Base-by-base conservation (phyloP, 495 filamentous ascomycete species). In the Jackrogersella multiformis region DNA sequence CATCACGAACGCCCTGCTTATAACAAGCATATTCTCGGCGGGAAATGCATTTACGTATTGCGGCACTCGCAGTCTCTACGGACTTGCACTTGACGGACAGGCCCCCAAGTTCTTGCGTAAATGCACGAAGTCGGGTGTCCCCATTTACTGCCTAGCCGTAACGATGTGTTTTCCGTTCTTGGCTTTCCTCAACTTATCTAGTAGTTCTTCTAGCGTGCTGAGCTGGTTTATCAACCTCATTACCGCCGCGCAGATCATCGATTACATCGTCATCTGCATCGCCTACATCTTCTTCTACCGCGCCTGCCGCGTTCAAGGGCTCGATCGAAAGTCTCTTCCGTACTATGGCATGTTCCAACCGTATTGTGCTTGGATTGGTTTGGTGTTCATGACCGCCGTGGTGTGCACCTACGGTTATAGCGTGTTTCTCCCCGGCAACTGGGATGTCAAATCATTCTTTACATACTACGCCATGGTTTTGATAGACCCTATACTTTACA, bases 121-220 rank as follows among this genome's bases (percentile, higher is more conserved):
- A n/a, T 53, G 49, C 30, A 53, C 49, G 8, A 53, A 53, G 16
- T 13, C 23, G 1, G 49, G 49, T 35, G 49, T 53, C 36, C 49
- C 49, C 0, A 20, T 53, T 23, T 53, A 53, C 49, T 53, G 49
- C 32, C 24, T 53, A 0, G 9, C 32, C 18, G 12, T 53, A 4
- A 28, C 24, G 28, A 53, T 53, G 49, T 30, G 23, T 13, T 53
- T 53, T 18, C 30, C 49, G 5, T 53, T 34, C 30, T 12, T 53
- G 16, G n/a, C 49, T 8, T 53, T 53, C 30, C 32, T 53, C 8
- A 26, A 53, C 16, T 13, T 53, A 28, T 53, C 49, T 1, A 36
- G 32, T 4, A 34, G 32, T 20, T 30, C 49, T 1, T 26, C 49
- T 12, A 5, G 6, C 5, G 49, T 53, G 9, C 8, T 53, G 2